phyloP scores from a whole-genome alignment of 2,329 filamentous ascomycete genomes.

The Neopestalotiopsis rosae region DNA sequence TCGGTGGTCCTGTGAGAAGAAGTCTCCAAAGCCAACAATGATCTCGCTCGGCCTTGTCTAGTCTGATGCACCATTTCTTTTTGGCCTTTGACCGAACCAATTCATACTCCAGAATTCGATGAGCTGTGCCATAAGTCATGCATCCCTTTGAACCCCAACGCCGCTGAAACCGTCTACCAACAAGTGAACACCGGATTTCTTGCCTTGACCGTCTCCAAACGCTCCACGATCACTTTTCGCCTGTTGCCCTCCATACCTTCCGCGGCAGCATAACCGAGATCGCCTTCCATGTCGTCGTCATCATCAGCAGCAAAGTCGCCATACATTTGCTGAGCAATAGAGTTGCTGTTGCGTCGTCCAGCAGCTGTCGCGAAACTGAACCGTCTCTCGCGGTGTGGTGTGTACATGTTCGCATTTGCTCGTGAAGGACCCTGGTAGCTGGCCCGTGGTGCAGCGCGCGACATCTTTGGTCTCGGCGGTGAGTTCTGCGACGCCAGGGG shows the following conservation, averaged over 20 bases:
- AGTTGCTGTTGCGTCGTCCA: constrained; percentile 52
- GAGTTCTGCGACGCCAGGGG: constrained; percentile 17
- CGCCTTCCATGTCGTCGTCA: constrained; percentile 84
- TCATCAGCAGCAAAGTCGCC: constrained; percentile 54
- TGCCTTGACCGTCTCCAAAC: constrained; percentile 93
- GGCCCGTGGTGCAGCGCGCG: constrained; percentile 25
- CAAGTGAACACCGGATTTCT: constrained; percentile 97
- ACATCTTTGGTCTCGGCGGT: constrained; percentile 21
- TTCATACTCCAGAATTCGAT: background rate
- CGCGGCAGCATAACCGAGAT: constrained; percentile 92
- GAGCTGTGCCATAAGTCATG: background rate
- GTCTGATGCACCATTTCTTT: background rate
- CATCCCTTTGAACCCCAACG: background rate
- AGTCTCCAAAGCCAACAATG: background rate
- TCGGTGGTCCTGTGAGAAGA: background rate
- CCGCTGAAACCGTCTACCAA: constrained; percentile 64
- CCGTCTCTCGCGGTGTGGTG: constrained; percentile 55
- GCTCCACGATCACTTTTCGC: constrained; percentile 94
- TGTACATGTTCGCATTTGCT: constrained; percentile 47
- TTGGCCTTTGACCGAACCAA: background rate
- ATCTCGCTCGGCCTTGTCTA: background rate
- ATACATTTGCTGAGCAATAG: constrained; percentile 59
- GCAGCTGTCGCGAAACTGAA: constrained; percentile 59
- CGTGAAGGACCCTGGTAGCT: constrained; percentile 50
- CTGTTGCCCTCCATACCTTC: constrained; percentile 91